Evolutionary conservation across 1,284 basidiomycete genomes (phyloP).

Genomic region (Heliocybe sulcata): DNA sequence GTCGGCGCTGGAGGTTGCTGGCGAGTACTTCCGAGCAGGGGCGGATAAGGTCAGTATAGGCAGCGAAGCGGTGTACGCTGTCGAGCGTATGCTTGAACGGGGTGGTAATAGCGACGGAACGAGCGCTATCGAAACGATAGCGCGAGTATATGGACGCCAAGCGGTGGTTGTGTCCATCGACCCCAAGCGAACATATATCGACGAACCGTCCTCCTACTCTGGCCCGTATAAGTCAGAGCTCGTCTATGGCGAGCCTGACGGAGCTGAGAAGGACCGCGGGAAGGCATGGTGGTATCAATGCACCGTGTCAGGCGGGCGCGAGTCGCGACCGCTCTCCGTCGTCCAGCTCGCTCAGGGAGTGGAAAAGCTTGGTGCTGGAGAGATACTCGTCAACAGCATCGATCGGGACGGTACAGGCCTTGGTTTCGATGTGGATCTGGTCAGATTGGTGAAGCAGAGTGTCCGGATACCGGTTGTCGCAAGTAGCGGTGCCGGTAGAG

Average conservation of each 20-base stretch:
- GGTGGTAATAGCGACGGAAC: conserved; percentile 49
- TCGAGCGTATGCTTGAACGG: conserved; percentile 70
- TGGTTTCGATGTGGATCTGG: conserved; percentile 88
- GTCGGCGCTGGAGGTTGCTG: conserved; percentile 90
- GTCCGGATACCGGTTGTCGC: conserved; percentile 94
- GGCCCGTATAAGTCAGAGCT: conserved; percentile 70
- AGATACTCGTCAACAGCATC: conserved; percentile 94
- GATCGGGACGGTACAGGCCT: conserved; percentile 92
- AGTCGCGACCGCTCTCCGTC: conserved; percentile 84
- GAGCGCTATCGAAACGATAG: conserved; percentile 95
- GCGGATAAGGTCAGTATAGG: conserved; percentile 99
- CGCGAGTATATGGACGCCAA: conserved; percentile 87
- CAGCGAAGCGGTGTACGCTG: conserved; percentile 90
- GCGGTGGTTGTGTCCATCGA: conserved; percentile 98
- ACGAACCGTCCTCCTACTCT: conserved; percentile 55
- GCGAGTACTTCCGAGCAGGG: conserved; percentile 93
- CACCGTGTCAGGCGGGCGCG: conserved; percentile 92
- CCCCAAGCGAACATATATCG: conserved; percentile 85
- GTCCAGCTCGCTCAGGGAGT: conserved; percentile 88
- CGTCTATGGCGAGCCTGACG: conserved; percentile 43
- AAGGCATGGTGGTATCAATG: conserved; percentile 99
- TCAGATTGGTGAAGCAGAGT: conserved; percentile 67
- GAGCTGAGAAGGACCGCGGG: conserved; percentile 50
- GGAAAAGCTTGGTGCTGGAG: conserved; percentile 88
- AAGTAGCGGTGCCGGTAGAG: conserved; percentile 84